These are phyloP conservation scores for Suillus ampliporus DNA, from an alignment of 768 basidiomycete species.

Conservation along the genomic window DNA sequence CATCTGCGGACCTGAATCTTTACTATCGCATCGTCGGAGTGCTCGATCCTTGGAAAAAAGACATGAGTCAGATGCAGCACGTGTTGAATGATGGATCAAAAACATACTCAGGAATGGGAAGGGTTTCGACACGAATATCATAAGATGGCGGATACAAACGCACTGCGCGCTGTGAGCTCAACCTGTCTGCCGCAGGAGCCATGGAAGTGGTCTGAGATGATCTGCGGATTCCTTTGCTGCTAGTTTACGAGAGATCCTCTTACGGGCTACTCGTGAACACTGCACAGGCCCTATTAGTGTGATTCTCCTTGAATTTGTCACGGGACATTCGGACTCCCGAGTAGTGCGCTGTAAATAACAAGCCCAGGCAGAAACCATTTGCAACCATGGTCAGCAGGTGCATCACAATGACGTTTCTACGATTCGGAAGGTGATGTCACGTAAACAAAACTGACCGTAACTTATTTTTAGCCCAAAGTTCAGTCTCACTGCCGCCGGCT, in stretches of 20 bases:
- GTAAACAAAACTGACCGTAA: no score
- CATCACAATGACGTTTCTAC: no score
- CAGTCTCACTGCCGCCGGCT: no score
- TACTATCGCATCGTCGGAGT: slow-evolving; percentile 80
- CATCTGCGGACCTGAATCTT: slow-evolving; percentile 61
- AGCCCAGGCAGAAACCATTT: no score
- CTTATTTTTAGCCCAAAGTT: no score
- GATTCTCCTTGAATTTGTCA: no score
- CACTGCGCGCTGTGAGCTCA: slow-evolving; percentile 45
- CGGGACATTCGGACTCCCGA: no score
- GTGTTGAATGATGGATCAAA: background rate
- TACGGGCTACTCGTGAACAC: background rate
- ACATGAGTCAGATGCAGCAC: background rate
- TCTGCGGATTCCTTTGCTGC: background rate
- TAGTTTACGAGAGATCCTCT: background rate
- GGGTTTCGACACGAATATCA: slow-evolving; percentile 70
- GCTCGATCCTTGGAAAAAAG: slow-evolving; percentile 55
- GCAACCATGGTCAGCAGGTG: no score
- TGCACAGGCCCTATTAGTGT: no score
- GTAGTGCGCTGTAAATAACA: no score
- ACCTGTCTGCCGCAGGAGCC: slow-evolving; percentile 12
- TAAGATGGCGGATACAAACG: slow-evolving; percentile 72
- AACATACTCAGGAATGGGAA: slow-evolving; percentile 62
- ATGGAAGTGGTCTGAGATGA: background rate
- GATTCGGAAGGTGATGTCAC: no score